Percentiles rank a stretch among this genome's conserved stretches.
Evolutionary conservation across 345 rosid genomes (phyloP).

Genomic region (Carallia pectinifolia): DNA sequence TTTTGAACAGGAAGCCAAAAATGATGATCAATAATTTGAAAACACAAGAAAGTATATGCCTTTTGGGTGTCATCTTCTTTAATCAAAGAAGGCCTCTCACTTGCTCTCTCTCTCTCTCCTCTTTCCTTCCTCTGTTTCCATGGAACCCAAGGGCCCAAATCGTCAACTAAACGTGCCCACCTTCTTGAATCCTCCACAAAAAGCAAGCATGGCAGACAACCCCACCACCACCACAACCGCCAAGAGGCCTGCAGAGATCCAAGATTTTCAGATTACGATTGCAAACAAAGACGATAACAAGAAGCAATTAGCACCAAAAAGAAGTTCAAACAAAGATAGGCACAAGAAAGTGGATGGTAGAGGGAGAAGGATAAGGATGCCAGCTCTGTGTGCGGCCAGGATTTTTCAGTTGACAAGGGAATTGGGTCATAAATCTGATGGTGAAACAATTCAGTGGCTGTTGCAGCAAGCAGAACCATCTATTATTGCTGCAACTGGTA

Average conservation of each 20-base stretch:
- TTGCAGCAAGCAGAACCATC: conserved; percentile 92
- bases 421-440: conserved; percentile 95
- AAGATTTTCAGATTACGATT: conserved; percentile 64
- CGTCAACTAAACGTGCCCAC: conserved; percentile 26
- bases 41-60: conserved; percentile 26
- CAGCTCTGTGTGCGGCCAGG: conserved; percentile 93
- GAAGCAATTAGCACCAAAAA: conserved; percentile 65
- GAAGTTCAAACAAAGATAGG: conserved; percentile 89
- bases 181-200: conserved; percentile 52
- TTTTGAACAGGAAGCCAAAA: conserved; percentile 21
- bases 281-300: conserved; percentile 55
- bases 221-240: conserved; percentile 21
- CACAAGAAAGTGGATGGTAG: conserved; percentile 96
- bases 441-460: conserved; percentile 94
- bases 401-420: conserved; percentile 93
- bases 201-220: conserved; percentile 24
- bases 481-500: conserved; percentile 83
- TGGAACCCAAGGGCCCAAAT: conserved; percentile 20
- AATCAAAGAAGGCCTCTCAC: conserved; percentile 25
- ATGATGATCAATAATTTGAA: conserved; percentile 23
- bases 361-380: conserved; percentile 96
- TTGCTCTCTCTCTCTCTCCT: too few relatives aligned
- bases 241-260: conserved; percentile 45
- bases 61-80: conserved; percentile 30
- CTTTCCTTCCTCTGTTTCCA: conserved; percentile 12